phyloP scores from a whole-genome alignment of 441 rosid species.

The Gossypium lobatum region DNA sequence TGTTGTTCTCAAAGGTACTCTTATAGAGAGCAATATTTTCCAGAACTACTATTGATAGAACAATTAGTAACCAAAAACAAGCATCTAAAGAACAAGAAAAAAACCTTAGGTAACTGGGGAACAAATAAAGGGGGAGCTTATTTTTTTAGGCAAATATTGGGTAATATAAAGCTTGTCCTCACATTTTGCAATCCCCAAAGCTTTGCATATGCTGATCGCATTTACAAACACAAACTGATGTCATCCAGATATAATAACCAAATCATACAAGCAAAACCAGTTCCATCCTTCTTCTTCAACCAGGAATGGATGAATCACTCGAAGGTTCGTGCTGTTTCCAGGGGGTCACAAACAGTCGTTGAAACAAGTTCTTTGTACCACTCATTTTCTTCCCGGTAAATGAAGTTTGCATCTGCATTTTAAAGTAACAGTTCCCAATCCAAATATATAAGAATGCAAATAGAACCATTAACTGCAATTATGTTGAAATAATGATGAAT shows the following conservation, averaged over 20 bases:
- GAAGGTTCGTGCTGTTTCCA: constrained; percentile 29
- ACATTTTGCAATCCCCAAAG: no score
- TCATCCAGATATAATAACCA: not conserved
- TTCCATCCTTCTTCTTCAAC: constrained; percentile 5
- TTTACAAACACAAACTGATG: not conserved
- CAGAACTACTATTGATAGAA: no score
- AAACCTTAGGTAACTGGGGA: no score
- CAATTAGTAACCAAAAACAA: no score
- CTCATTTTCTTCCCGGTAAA: constrained; percentile 62
- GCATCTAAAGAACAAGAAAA: no score
- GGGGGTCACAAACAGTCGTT: constrained; percentile 24
- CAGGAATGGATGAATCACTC: constrained; percentile 18
- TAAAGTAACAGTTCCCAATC: not conserved
- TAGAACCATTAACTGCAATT: not conserved
- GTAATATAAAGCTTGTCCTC: no score
- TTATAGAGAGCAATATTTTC: no score
- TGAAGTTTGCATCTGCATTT: constrained; percentile 74
- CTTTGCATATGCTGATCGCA: not conserved
- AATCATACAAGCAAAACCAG: not conserved
- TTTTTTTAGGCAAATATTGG: no score
- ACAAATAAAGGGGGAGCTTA: no score
- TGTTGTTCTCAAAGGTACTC: no score
- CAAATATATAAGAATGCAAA: not conserved
- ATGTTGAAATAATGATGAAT: not conserved
- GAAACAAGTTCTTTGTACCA: constrained; percentile 84